These are phyloP conservation scores for Candida tropicalis DNA, from an alignment of 1,139 yeast genomes.

Conservation along the genomic window DNA sequence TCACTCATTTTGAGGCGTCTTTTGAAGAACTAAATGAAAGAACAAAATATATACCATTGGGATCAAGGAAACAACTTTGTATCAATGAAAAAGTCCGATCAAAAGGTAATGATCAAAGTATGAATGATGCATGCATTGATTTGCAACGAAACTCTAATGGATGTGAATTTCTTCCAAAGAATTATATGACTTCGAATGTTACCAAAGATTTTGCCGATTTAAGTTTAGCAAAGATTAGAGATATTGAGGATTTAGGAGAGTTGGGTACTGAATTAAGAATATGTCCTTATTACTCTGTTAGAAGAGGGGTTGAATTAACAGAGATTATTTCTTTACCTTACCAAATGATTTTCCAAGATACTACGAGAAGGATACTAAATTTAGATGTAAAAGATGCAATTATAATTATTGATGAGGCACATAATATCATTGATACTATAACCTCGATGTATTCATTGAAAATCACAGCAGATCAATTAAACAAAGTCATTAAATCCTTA, in stretches of 20 bases:
- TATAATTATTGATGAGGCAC: constrained; percentile 91
- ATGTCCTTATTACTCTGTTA: constrained; percentile 83
- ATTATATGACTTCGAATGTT: constrained; percentile 30
- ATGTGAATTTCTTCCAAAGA: constrained; percentile 56
- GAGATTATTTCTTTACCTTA: constrained; percentile 88
- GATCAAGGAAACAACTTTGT: constrained; percentile 86
- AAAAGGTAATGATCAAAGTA: constrained; percentile 50
- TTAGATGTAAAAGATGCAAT: constrained; percentile 65
- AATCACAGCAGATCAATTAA: constrained; percentile 54
- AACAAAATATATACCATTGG: constrained; percentile 66
- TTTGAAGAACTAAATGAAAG: constrained; percentile 42
- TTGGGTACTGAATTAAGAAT: constrained; percentile 59
- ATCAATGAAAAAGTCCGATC: constrained; percentile 64
- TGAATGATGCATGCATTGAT: constrained; percentile 85
- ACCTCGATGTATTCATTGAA: constrained; percentile 67
- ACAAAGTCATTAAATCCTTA: constrained; percentile 46
- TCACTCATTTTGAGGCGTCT: constrained; percentile 69
- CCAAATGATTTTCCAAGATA: constrained; percentile 69
- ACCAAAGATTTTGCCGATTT: constrained; percentile 58
- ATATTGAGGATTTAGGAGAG: constrained; percentile 76
- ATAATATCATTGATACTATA: constrained; percentile 79
- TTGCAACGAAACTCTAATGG: constrained; percentile 51
- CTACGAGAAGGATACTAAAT: constrained; percentile 62
- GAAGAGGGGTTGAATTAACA: constrained; percentile 57
- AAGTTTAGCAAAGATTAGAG: constrained; percentile 64